Evolutionary conservation across 257 asterid species (phyloP).

Genomic region (Eustoma russellianum): DNA sequence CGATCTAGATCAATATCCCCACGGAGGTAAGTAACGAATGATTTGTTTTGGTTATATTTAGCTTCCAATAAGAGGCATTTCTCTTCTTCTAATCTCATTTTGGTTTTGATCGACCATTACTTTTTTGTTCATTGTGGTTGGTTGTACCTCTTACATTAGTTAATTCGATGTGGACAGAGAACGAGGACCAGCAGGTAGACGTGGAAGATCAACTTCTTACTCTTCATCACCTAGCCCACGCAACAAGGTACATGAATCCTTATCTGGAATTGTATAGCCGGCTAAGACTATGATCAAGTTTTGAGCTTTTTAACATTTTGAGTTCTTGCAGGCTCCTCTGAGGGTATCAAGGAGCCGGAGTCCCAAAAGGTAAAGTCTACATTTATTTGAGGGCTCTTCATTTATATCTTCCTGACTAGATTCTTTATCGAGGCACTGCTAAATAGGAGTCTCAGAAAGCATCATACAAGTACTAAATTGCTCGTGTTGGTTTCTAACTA

Average conservation of each 20-base stretch:
- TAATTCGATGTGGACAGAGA: slow-evolving; percentile 20
- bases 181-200: slow-evolving; percentile 28
- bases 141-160: slow-evolving; percentile 23
- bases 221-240: slow-evolving; percentile 44
- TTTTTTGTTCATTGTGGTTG: not conserved
- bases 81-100: slow-evolving; percentile 9
- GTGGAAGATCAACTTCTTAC: slow-evolving; percentile 37
- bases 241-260: slow-evolving; percentile 17
- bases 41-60: not conserved
- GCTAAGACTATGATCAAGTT: too few species aligned
- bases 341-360: slow-evolving; percentile 38
- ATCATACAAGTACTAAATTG: too few species aligned
- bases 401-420: not conserved
- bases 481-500: too few species aligned
- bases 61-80: not conserved
- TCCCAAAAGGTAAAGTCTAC: slow-evolving; percentile 29
- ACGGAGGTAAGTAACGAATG: slow-evolving; percentile 49
- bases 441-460: too few species aligned
- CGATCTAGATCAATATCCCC: slow-evolving; percentile 79
- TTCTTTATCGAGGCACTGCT: too few species aligned
- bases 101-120: not conserved
- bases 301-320: not conserved
- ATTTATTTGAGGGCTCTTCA: not conserved
- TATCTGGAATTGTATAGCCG: slow-evolving; percentile 27
- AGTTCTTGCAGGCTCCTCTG: slow-evolving; percentile 27